Evolutionary conservation across 2,329 filamentous ascomycete genomes (phyloP).

Genomic region (Hymenotorrendiella dingleyae): DNA sequence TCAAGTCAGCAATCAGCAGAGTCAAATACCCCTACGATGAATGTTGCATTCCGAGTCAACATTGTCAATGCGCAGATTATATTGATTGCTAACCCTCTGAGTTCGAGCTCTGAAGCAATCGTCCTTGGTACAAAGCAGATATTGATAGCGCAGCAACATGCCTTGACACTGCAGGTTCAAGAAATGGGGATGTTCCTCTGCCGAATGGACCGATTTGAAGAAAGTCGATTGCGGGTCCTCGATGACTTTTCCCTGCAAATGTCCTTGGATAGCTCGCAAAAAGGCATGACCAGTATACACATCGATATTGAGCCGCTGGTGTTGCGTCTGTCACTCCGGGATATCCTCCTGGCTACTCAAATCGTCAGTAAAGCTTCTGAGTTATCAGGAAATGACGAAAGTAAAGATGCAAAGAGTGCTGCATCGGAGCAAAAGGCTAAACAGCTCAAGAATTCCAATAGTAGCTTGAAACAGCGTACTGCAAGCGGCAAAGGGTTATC

Average conservation of each 20-base stretch:
- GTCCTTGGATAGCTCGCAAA: conserved; percentile 67
- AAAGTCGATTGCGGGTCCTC: conserved; percentile 80
- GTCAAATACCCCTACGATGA: conserved; percentile 48
- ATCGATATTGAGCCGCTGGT: conserved; percentile 89
- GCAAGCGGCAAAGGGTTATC: conserved; percentile 52
- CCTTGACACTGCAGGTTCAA: conserved; percentile 85
- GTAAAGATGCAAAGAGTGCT: conserved; percentile 31
- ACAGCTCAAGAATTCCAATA: conserved; percentile 36
- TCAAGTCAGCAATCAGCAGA: conserved; percentile 26
- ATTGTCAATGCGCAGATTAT: conserved; percentile 96
- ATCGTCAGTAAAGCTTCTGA: conserved; percentile 89
- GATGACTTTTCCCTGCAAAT: conserved; percentile 93
- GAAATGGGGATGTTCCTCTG: conserved; percentile 98
- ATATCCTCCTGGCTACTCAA: conserved; percentile 90
- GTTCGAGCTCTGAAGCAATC: conserved; percentile 87
- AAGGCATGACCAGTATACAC: conserved; percentile 69
- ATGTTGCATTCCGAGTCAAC: conserved; percentile 82
- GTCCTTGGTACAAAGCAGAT: conserved; percentile 93
- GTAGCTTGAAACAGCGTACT: conserved; percentile 47
- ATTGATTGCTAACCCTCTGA: conserved; percentile 88
- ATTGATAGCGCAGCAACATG: conserved; percentile 87
- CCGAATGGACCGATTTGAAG: conserved; percentile 96
- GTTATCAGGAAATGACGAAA: conserved; percentile 60
- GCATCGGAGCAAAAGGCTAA: conserved; percentile 49
- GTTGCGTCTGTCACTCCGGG: conserved; percentile 80